A percentile compares a stretch with the other conserved stretches of the same genome.
Conservation (phyloP, 2,329 filamentous ascomycete genomes). For the Fusarium succisae region DNA sequence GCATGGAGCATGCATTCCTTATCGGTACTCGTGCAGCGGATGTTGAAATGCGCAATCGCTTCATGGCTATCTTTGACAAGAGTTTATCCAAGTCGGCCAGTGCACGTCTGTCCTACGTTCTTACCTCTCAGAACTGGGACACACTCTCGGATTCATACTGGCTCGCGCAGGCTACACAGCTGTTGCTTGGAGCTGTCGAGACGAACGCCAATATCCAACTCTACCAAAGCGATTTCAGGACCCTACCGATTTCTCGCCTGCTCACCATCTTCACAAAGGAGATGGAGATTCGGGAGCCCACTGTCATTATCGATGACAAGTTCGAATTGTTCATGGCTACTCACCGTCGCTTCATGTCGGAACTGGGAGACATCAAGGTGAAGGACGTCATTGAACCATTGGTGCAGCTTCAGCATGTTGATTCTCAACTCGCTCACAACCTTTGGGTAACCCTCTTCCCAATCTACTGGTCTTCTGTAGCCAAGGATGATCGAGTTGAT, state of each 20-base stretch:
- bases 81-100: constrained; percentile 93
- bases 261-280: constrained; percentile 81
- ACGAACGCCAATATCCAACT: constrained; percentile 82
- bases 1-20: constrained; percentile 97
- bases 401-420: constrained; percentile 89
- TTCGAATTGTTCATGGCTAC: constrained; percentile 81
- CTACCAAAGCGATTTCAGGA: constrained; percentile 83
- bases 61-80: constrained; percentile 95
- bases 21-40: constrained; percentile 93
- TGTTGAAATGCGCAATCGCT: constrained; percentile 95
- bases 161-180: constrained; percentile 92
- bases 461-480: constrained; percentile 89
- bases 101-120: constrained; percentile 86
- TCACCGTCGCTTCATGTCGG: constrained; percentile 84
- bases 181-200: constrained; percentile 91
- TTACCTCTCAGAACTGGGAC: constrained; percentile 96
- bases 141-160: constrained; percentile 95
- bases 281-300: constrained; percentile 71
- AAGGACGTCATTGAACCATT: constrained; percentile 91
- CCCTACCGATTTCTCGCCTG: constrained; percentile 77
- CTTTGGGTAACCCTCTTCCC: constrained; percentile 94
- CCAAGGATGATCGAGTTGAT: constrained; percentile 87
- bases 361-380: constrained; percentile 86
- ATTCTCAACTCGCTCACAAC: constrained; percentile 82
- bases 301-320: constrained; percentile 81